Evolutionary conservation across 2,329 filamentous ascomycete species (phyloP), one percentile per base, ranked within the genome.

Genomic region (Trichoderma hamatum): DNA sequence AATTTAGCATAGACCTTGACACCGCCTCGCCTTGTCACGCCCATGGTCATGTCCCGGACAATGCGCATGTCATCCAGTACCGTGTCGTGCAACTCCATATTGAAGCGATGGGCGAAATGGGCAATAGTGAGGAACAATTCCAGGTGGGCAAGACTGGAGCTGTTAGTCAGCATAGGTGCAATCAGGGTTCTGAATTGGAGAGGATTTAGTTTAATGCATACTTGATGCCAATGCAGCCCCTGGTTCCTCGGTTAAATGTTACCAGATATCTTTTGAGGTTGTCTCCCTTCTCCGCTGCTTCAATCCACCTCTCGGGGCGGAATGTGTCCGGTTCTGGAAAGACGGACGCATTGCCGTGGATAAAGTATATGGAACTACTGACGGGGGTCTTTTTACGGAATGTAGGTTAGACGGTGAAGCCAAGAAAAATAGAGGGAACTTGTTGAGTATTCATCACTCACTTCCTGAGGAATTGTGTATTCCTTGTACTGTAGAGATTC

Each of bases 381-480:
- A 74, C 52, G 0, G 75, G 74, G 26, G 71, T 74, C 72, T 75
- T 49, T n/a, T n/a, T n/a, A n/a, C 11, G 34, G 32, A 16, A 49
- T 7, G 19, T n/a, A 49, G 10, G 39, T 62, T 62, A 51, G 59
- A 62, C 39, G 59, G 59, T 21, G 39, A 61, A 51, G 43, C 43
- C 16, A 49, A 62, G 24, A 51, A 28, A 51, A 43, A n/a, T 13
- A 28, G 32, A 32, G 16, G n/a, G 26, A 56, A 26, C 13, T 16
- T 19, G 21, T 26, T 30, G 10, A n/a, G 9, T 30, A 30, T 46
- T 56, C 32, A 24, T 56, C 52, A 32, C 75, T 55, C 75, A 78
- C 77, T 2, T 74, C 73, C 3, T 76, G 73, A 1, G 78, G 77
- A 61, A 80, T 79, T 3, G 67, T 70, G 72, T 74, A 77, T 62